Evolutionary conservation across 208 protist genomes (phyloP).

Genomic region (Leishmania mexicana): DNA sequence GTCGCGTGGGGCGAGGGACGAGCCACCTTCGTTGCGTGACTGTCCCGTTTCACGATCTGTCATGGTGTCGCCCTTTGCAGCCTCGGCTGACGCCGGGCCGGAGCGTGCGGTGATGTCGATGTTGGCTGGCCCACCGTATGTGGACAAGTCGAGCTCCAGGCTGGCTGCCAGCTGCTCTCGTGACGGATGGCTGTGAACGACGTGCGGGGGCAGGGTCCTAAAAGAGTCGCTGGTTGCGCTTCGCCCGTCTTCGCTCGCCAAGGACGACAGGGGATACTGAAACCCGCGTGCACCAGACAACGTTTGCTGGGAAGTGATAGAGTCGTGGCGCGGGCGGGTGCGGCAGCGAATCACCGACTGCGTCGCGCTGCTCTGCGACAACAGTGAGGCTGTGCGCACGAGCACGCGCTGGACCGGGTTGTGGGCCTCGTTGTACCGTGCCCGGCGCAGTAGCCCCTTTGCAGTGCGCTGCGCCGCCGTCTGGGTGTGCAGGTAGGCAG

Average conservation of each 20-base stretch:
- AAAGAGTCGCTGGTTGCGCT: slow-evolving; percentile 33
- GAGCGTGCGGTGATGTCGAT: slow-evolving; percentile 10
- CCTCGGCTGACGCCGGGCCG: background rate
- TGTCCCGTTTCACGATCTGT: background rate
- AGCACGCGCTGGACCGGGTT: slow-evolving; percentile 10
- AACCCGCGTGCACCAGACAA: slow-evolving; percentile 27
- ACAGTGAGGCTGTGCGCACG: slow-evolving; percentile 16
- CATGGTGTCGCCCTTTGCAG: background rate
- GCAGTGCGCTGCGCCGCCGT: slow-evolving; percentile 48
- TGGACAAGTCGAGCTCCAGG: slow-evolving; percentile 26
- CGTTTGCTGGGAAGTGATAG: slow-evolving; percentile 21
- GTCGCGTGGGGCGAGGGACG: background rate
- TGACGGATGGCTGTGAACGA: slow-evolving; percentile 5
- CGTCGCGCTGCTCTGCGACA: slow-evolving; percentile 27
- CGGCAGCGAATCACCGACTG: slow-evolving; percentile 25
- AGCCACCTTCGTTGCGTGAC: background rate
- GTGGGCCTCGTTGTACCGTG: slow-evolving; percentile 52
- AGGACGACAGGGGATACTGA: slow-evolving; percentile 34
- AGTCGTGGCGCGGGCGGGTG: slow-evolving; percentile 27
- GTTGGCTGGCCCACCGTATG: slow-evolving; percentile 10
- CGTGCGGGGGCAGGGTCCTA: slow-evolving; percentile 16
- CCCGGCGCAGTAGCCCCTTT: slow-evolving; percentile 50
- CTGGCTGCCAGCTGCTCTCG: slow-evolving; percentile 15
- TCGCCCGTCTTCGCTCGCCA: slow-evolving; percentile 29
- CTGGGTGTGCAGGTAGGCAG: slow-evolving; percentile 6